Percentiles rank a stretch among this genome's conserved stretches.
These are phyloP conservation scores for Sideroxylon spinosum DNA, from an alignment of 179 eudicot genomes.

Conservation along the genomic window DNA sequence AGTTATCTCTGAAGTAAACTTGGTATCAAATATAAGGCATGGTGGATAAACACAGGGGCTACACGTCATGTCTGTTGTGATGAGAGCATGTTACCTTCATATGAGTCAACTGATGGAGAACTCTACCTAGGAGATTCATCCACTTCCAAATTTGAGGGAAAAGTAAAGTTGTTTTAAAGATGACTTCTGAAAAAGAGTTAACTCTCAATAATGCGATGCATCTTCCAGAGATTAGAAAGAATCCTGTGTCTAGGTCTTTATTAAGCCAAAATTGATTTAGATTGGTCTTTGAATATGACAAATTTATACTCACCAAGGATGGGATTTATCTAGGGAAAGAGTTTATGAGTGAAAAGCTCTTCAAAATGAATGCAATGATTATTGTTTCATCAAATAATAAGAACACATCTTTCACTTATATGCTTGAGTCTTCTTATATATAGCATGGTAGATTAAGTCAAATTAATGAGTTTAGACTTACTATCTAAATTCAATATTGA, in stretches of 20 bases:
- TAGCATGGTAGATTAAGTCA: constrained; percentile 8
- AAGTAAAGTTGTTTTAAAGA: background rate
- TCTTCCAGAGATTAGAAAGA: constrained; percentile 5
- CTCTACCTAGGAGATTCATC: background rate
- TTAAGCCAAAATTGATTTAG: background rate
- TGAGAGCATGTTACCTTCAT: background rate
- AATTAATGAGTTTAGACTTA: background rate
- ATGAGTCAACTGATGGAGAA: background rate
- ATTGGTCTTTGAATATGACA: background rate
- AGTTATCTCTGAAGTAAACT: background rate
- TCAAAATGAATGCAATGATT: background rate
- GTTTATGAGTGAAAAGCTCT: background rate
- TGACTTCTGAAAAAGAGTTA: background rate
- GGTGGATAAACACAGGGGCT: background rate
- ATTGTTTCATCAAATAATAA: background rate
- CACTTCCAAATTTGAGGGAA: background rate
- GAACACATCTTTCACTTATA: background rate
- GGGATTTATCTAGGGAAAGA: background rate
- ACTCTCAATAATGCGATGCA: constrained; percentile 12
- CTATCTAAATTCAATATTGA: background rate
- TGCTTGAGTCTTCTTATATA: constrained; percentile 6
- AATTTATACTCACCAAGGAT: background rate
- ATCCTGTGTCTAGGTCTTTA: background rate
- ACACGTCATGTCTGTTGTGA: constrained; percentile 1
- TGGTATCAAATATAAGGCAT: constrained; percentile 2